Percentiles rank a stretch among this genome's conserved stretches.
Conservation (phyloP, 1,284 basidiomycete genomes). For the Marasmius oreades region DNA sequence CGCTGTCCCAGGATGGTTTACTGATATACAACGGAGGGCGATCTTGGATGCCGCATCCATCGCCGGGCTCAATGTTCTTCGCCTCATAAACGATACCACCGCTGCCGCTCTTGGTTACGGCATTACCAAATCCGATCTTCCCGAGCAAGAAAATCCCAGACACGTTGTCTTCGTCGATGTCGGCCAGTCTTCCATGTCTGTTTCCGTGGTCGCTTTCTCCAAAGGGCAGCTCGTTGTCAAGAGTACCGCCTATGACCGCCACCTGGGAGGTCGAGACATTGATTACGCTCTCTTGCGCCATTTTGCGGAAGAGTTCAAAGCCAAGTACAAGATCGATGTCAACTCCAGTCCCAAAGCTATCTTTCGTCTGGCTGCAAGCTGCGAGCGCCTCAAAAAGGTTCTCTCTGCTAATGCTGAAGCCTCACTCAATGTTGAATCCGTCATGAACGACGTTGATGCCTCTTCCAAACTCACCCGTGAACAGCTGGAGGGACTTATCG, state of each 20-base stretch:
- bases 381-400: slow-evolving; percentile 80
- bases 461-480: slow-evolving; percentile 91
- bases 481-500: slow-evolving; percentile 88
- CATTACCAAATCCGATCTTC: slow-evolving; percentile 94
- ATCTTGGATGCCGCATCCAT: slow-evolving; percentile 85
- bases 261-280: slow-evolving; percentile 92
- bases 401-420: slow-evolving; percentile 80
- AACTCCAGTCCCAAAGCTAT: slow-evolving; percentile 84
- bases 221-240: slow-evolving; percentile 89
- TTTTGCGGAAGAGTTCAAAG: slow-evolving; percentile 88
- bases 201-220: slow-evolving; percentile 84
- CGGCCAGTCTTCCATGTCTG: slow-evolving; percentile 87
- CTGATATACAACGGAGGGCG: slow-evolving; percentile 86
- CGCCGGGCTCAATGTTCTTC: slow-evolving; percentile 83
- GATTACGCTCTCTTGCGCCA: slow-evolving; percentile 85
- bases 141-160: slow-evolving; percentile 74
- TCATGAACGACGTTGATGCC: slow-evolving; percentile 94
- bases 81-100: slow-evolving; percentile 93
- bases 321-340: slow-evolving; percentile 95
- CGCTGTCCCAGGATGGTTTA: slow-evolving; percentile 93
- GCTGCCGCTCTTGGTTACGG: slow-evolving; percentile 93
- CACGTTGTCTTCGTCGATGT: slow-evolving; percentile 91
- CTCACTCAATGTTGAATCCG: slow-evolving; percentile 86
- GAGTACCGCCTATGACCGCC: slow-evolving; percentile 82
- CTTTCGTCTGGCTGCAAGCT: slow-evolving; percentile 84